These are phyloP conservation scores for Arthrobotrys pseudoclavata DNA, from an alignment of 2,329 filamentous ascomycete species.

Conservation along the genomic window DNA sequence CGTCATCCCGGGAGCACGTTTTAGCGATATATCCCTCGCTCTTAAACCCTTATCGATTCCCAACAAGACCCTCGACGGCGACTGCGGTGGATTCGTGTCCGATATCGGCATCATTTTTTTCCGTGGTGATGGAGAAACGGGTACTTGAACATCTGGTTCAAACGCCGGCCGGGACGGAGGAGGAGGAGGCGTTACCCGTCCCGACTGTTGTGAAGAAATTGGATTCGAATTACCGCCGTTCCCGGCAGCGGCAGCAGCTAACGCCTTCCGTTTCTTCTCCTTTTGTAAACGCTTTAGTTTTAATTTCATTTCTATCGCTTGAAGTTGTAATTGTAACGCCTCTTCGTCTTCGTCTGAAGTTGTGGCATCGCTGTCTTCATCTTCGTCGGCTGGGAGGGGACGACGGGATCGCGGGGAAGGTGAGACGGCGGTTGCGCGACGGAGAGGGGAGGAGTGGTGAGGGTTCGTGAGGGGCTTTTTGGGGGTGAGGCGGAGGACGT, in stretches of 20 bases:
- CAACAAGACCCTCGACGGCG: constrained; percentile 82
- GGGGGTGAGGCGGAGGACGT: constrained; percentile 69
- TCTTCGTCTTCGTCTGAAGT: constrained; percentile 86
- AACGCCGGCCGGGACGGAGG: constrained; percentile 42
- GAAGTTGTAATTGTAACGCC: constrained; percentile 84
- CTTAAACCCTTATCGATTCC: constrained; percentile 91
- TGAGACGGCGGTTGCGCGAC: constrained; percentile 68
- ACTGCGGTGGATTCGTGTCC: constrained; percentile 68
- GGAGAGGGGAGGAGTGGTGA: constrained; percentile 79
- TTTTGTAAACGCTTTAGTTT: constrained; percentile 89
- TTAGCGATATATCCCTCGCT: constrained; percentile 85
- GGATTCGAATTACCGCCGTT: not conserved
- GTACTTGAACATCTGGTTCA: constrained; percentile 75
- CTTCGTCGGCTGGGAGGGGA: constrained; percentile 62
- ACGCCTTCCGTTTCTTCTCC: constrained; percentile 68
- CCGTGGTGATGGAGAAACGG: constrained; percentile 78
- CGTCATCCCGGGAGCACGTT: constrained; percentile 72
- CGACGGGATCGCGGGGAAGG: constrained; percentile 62
- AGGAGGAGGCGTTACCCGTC: constrained; percentile 34
- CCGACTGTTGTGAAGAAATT: constrained; percentile 2
- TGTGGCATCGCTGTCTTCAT: constrained; percentile 64
- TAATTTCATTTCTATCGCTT: constrained; percentile 88
- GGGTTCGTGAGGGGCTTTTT: constrained; percentile 63
- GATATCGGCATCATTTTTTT: constrained; percentile 67
- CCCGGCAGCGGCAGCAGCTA: constrained; percentile 9